Base-by-base conservation (phyloP, 306 rosid genomes). In the Phaseolus lunatus region DNA sequence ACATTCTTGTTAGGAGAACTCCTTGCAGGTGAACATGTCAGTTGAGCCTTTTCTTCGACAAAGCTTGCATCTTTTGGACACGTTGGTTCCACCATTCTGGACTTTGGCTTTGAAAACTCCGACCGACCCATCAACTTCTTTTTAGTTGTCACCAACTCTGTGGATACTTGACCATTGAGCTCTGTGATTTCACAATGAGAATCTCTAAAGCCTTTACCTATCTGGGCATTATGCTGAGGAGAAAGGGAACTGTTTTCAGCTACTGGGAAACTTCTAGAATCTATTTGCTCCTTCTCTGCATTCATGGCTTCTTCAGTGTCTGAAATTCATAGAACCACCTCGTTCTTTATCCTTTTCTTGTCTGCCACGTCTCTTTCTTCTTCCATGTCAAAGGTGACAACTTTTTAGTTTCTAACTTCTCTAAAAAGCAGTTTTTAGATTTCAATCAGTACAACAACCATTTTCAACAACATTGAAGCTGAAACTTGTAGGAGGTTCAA, bases 51-150 rank as follows among this genome's bases (percentile, higher is more conserved):
- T 64, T 76, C 85, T 53, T 79, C 78, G 7, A 75, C 41, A 72
- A 76, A 81, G 43, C 6, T 79, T 3, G 77, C 43, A 31, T 68
- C 84, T 49, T 24, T 73, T 31, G 81, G 86, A 43, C 10, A 73
- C 3, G 86, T 78, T 0, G 96, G 85, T 67, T 91, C 97, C 33
- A 84, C 80, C 44, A 93, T 75, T 71, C 97, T 91, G 0, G 93
- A 88, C 50, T 93, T 91, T 54, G 93, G 85, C 49, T 88, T 93
- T 0, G 88, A 76, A 69, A 89, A 80, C 13, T 89, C 80, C 0
- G 97, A 88, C 76, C 82, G 52, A 62, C 85, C 64, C 23, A 87
- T 58, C 5, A 89, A 77, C n/a, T 67, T 73, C 18, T 79, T 78
- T 7, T 81, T 63, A 4, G 54, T 26, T 8, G 70, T 45, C n/a